A percentile compares a stretch with the other conserved stretches of the same genome.
Evolutionary conservation across 805 yeast genomes (phyloP).

Genomic region (Myxozyma neglecta): DNA sequence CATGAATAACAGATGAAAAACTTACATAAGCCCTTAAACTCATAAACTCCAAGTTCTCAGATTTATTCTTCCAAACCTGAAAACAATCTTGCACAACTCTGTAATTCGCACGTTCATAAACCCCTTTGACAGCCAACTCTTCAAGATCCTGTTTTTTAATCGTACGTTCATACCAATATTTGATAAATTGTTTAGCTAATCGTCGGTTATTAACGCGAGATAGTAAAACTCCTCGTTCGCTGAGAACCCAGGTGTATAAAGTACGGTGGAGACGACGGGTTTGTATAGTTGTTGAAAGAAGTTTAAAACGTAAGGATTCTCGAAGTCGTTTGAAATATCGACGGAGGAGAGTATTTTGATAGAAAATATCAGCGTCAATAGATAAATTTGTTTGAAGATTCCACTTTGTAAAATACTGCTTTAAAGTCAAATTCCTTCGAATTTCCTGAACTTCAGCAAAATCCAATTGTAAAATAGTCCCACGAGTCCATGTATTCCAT

Average conservation of each 20-base stretch:
- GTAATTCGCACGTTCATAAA: slow-evolving; percentile 11
- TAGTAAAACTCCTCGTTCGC: slow-evolving; percentile 16
- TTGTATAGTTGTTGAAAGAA: background rate
- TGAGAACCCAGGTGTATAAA: slow-evolving; percentile 20
- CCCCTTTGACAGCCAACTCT: background rate
- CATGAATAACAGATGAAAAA: background rate
- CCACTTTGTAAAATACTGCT: slow-evolving; percentile 7
- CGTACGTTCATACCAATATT: slow-evolving; percentile 8
- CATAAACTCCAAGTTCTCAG: background rate
- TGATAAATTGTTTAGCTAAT: background rate
- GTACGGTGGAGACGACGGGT: background rate
- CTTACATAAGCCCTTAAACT: slow-evolving; percentile 3
- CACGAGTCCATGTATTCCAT: slow-evolving; percentile 15
- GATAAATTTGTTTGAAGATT: background rate
- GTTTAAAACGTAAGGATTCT: slow-evolving; percentile 5
- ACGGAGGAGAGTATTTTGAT: background rate
- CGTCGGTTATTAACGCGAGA: slow-evolving; percentile 10
- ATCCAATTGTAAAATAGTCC: background rate
- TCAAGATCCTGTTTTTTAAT: slow-evolving; percentile 1
- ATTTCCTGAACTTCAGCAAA: background rate
- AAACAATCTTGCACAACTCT: slow-evolving; percentile 2
- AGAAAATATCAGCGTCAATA: slow-evolving; percentile 12
- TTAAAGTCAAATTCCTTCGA: background rate
- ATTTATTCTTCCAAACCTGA: slow-evolving; percentile 2
- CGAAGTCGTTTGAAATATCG: slow-evolving; percentile 17